Evolutionary conservation across 1,139 yeast species (phyloP).

Genomic region (Lodderomyces orthopsilosis): DNA sequence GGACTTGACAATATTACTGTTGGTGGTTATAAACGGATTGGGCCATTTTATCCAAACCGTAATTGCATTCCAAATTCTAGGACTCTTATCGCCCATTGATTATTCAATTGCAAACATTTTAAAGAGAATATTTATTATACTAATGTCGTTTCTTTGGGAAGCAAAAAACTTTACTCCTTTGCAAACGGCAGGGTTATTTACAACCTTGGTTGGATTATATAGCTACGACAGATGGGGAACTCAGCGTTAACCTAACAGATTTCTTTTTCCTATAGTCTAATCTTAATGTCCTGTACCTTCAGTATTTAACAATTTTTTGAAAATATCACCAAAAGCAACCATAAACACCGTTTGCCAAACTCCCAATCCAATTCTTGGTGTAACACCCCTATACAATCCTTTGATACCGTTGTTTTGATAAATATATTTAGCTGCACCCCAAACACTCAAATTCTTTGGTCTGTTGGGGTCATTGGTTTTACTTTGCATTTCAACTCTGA

Average conservation of each 20-base stretch:
- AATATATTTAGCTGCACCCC: constrained; percentile 78
- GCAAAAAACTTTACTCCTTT: constrained; percentile 30
- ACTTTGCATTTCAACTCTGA: constrained; percentile 97
- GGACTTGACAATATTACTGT: constrained; percentile 25
- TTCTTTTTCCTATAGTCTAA: not conserved
- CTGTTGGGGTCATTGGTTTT: constrained; percentile 90
- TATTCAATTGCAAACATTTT: constrained; percentile 88
- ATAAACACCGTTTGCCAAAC: constrained; percentile 98
- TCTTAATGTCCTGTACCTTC: constrained; percentile 38
- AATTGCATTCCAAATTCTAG: constrained; percentile 85
- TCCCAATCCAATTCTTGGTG: constrained; percentile 95
- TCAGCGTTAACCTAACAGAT: not conserved
- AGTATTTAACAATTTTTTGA: constrained; percentile 43
- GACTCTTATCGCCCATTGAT: constrained; percentile 81
- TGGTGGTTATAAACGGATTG: constrained; percentile 62
- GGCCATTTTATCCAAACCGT: constrained; percentile 84
- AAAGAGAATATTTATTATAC: constrained; percentile 82
- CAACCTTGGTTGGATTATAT: constrained; percentile 66
- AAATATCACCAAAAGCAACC: constrained; percentile 98
- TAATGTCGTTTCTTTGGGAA: constrained; percentile 79
- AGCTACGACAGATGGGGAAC: constrained; percentile 75
- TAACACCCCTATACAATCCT: constrained; percentile 94
- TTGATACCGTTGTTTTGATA: constrained; percentile 77
- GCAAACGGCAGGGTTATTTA: constrained; percentile 67
- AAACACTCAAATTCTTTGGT: constrained; percentile 84